phyloP scores from a whole-genome alignment of 2,329 filamentous ascomycete genomes.

The Aspergillus sp. region DNA sequence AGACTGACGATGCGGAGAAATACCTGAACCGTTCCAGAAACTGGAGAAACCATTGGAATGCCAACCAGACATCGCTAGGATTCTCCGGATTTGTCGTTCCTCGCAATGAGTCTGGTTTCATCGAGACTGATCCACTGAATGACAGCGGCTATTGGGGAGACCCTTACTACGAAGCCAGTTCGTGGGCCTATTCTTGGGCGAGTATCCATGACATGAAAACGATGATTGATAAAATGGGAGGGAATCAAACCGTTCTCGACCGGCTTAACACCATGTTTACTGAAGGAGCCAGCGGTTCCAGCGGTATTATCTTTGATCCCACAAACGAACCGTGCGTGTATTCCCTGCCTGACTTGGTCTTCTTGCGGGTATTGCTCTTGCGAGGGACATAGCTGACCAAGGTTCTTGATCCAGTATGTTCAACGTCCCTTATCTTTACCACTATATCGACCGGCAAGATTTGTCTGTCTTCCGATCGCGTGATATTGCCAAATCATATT shows the following conservation, averaged over 20 bases:
- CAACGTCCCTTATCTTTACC: conserved; percentile 68
- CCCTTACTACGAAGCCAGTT: conserved; percentile 61
- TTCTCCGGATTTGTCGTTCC: conserved; percentile 70
- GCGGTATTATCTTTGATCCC: conserved; percentile 64
- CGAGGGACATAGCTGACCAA: too few relatives aligned
- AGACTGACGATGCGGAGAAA: conserved; percentile 53
- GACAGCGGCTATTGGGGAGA: conserved; percentile 68
- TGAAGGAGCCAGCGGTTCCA: conserved; percentile 31
- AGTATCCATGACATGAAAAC: conserved; percentile 65
- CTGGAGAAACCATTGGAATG: conserved; percentile 73
- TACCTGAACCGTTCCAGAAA: conserved; percentile 66
- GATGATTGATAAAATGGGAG: conserved; percentile 59
- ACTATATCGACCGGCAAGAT: conserved; percentile 65
- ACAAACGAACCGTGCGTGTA: conserved; percentile 64
- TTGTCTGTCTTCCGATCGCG: conserved; percentile 62
- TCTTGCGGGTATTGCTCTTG: neutral
- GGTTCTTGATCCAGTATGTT: conserved; percentile 47
- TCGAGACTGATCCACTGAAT: conserved; percentile 52
- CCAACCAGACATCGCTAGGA: conserved; percentile 56
- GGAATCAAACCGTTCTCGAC: conserved; percentile 36
- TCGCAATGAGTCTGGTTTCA: conserved; percentile 51
- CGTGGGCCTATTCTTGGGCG: conserved; percentile 69
- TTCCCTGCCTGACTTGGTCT: neutral
- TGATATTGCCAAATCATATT: conserved; percentile 61
- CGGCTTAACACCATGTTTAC: conserved; percentile 63